Evolutionary conservation across 805 yeast species (phyloP).

Genomic region (Zygotorulaspora florentina): DNA sequence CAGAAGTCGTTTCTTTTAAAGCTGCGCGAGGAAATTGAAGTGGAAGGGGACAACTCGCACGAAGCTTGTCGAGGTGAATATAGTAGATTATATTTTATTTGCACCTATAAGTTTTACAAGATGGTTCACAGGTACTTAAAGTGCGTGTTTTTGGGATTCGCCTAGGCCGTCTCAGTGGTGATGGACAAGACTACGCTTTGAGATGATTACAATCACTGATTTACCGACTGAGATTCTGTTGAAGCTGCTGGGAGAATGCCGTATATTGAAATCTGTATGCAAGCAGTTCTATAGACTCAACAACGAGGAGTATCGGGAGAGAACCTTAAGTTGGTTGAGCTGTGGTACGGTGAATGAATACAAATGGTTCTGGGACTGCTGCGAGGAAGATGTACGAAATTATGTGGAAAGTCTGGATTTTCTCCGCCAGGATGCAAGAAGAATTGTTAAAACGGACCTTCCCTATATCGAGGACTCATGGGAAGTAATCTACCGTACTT

Average conservation of each 20-base stretch:
- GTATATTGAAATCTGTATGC: constrained; percentile 9
- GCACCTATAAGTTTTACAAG: neutral
- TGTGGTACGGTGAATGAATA: neutral
- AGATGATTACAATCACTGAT: constrained; percentile 1
- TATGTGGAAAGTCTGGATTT: constrained; percentile 16
- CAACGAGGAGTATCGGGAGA: constrained; percentile 17
- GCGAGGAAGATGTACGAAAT: constrained; percentile 1
- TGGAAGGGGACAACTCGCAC: too few species aligned
- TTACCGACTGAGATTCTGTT: constrained; percentile 11
- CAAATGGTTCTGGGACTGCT: constrained; percentile 12
- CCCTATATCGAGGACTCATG: constrained; percentile 20
- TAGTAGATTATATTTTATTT: neutral
- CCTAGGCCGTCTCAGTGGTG: neutral
- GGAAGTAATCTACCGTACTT: constrained; percentile 18
- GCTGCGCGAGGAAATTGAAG: constrained; percentile 1
- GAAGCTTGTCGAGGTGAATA: neutral
- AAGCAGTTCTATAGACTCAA: constrained; percentile 12
- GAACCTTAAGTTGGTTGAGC: constrained; percentile 7
- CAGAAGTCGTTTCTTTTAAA: constrained; percentile 5
- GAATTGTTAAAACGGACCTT: neutral
- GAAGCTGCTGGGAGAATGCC: constrained; percentile 11
- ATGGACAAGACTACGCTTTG: neutral
- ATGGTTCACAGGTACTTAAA: neutral
- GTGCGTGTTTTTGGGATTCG: neutral
- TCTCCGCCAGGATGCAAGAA: constrained; percentile 11